Conservation (phyloP, 2,329 filamentous ascomycete species). For the Emericellopsis atlantica region DNA sequence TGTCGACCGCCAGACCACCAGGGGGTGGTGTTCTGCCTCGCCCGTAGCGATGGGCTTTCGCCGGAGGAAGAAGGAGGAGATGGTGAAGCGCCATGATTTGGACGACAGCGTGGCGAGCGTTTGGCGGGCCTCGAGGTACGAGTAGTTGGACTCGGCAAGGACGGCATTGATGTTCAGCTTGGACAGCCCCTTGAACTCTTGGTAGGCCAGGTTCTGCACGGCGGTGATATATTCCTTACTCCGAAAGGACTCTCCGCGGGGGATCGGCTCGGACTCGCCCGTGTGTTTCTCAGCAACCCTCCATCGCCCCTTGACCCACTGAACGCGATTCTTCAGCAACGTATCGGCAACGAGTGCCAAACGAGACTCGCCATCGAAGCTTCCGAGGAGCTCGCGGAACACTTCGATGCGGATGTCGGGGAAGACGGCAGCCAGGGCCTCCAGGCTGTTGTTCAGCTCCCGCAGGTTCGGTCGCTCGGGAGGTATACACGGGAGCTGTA, state of each 20-base stretch:
- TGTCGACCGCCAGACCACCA: conserved; percentile 48
- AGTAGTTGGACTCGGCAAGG: conserved; percentile 69
- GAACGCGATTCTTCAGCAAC: conserved; percentile 57
- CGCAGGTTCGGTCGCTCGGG: conserved; percentile 49
- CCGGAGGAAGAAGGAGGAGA: conserved; percentile 58
- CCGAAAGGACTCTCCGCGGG: conserved; percentile 54
- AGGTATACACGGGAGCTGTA: conserved; percentile 33
- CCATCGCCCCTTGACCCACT: conserved; percentile 60
- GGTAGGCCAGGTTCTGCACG: conserved; percentile 53
- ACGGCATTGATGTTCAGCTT: conserved; percentile 66
- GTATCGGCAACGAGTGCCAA: conserved; percentile 67
- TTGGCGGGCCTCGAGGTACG: conserved; percentile 58
- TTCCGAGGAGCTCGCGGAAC: conserved; percentile 68
- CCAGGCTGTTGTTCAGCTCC: conserved; percentile 58
- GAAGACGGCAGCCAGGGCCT: conserved; percentile 58
- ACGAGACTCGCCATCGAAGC: conserved; percentile 63
- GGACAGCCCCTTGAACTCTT: conserved; percentile 65
- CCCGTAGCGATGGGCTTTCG: conserved; percentile 41
- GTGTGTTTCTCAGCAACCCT: conserved; percentile 24
- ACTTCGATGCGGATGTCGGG: conserved; percentile 73
- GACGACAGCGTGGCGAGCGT: conserved; percentile 57
- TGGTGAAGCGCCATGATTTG: conserved; percentile 66
- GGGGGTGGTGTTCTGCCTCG: conserved; percentile 46
- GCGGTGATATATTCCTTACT: conserved; percentile 55
- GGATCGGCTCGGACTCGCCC: conserved; percentile 17